Evolutionary conservation across 2,329 filamentous ascomycete genomes (phyloP), one percentile per base, ranked within the genome.

Genomic region (Ascochyta fabae): DNA sequence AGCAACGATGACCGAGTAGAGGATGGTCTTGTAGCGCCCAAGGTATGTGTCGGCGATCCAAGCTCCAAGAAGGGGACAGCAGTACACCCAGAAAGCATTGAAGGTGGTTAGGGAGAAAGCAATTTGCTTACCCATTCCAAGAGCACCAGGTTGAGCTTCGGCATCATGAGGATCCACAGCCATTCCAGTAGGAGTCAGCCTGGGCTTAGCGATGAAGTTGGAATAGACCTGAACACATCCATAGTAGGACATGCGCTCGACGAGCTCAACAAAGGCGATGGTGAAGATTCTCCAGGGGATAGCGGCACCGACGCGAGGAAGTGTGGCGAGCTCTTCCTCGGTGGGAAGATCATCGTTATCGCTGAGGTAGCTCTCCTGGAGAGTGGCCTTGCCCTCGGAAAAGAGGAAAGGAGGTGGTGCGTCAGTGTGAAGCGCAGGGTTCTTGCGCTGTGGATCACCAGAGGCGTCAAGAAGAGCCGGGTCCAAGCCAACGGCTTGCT

Each of bases 1-100:
- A 75, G 88, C 88, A 57, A 88, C 72, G 42, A 78, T 64, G 56
- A 82, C 81, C 62, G 86, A 86, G 61, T 80, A 69, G 35, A 83
- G 70, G 40, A 88, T 84, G 2, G 85, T 84, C 68, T 83, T 85
- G 73, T 83, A 87, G 62, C 85, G 83, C 50, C 86, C 85, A 15
- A 86, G 75, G 69, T 85, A 86, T 34, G 83, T 81, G 67, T 88
- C 85, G 23, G 85, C 84, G 50, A 87, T 68, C 51, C 85, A 81
- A 44, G 84, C 85, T 70, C 84, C 82, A 23, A 83, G 51, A 33
- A 87, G 82, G 3, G 85, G 85, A n/a, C 83, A 84, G 31, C 84
- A 70, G 69, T 84, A 84, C 53, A 80, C 81, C 80, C 80, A 84
- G 71, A 84, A 84, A 57, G 80, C 77, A 70, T 83, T 84, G 73